These are phyloP conservation scores for Aspergillus fumigatus DNA, from an alignment of 2,329 filamentous ascomycete genomes.

Conservation along the genomic window DNA sequence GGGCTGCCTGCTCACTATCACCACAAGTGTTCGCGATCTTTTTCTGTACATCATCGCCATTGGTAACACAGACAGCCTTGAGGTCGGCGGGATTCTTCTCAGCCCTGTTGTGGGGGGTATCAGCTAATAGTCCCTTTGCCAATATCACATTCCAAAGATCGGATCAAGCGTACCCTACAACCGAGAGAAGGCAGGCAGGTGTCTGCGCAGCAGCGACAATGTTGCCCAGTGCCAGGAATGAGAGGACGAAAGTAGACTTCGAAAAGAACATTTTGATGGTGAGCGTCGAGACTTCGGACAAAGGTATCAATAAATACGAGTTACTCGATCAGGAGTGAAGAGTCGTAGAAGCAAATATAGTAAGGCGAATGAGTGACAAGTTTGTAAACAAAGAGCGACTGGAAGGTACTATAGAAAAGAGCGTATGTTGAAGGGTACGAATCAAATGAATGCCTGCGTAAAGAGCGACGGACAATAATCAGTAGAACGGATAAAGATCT, in stretches of 20 bases:
- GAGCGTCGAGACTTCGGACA: constrained; percentile 1
- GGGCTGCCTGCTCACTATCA: constrained; percentile 27
- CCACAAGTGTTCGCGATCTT: constrained; percentile 35
- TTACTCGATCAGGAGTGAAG: constrained; percentile 8
- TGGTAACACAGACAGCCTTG: constrained; percentile 35
- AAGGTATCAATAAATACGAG: constrained; percentile 2
- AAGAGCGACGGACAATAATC: constrained; percentile 18
- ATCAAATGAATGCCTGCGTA: constrained; percentile 3
- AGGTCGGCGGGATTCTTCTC: constrained; percentile 36
- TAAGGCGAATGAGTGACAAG: constrained; percentile 1
- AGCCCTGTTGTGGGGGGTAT: constrained; percentile 23
- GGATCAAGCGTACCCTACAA: constrained; percentile 43
- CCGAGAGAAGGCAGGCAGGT: constrained; percentile 49
- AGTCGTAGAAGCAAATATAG: not conserved
- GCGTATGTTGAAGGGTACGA: constrained; percentile 2
- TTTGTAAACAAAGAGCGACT: constrained; percentile 12
- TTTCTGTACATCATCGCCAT: constrained; percentile 32
- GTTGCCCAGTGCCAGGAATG: constrained; percentile 43
- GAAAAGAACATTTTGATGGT: constrained; percentile 41
- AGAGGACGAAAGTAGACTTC: constrained; percentile 40
- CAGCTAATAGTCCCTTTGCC: constrained; percentile 12
- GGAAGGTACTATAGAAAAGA: constrained; percentile 3
- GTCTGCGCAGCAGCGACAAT: constrained; percentile 41
- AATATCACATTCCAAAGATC: not conserved
- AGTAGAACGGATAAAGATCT: constrained; percentile 12